A percentile compares a stretch with the other conserved stretches of the same genome.
Conservation (phyloP, 805 yeast genomes). For the Barnettozyma wickerhamii region DNA sequence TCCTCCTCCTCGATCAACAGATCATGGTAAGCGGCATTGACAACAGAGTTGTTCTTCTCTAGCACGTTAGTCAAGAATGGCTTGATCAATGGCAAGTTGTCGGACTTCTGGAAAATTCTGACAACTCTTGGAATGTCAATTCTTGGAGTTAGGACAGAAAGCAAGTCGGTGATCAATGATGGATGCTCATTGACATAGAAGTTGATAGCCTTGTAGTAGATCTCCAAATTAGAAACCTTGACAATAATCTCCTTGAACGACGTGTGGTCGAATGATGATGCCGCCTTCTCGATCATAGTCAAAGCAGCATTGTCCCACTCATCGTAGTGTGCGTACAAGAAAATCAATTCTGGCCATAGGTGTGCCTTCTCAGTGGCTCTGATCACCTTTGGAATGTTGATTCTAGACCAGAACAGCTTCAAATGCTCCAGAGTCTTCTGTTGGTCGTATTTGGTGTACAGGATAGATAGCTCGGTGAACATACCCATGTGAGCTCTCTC, state of each 20-base stretch:
- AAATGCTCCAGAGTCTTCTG: slow-evolving; percentile 92
- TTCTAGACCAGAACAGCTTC: slow-evolving; percentile 96
- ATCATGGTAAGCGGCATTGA: slow-evolving; percentile 94
- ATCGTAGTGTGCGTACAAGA: slow-evolving; percentile 96
- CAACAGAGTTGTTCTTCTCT: slow-evolving; percentile 84
- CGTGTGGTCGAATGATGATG: slow-evolving; percentile 87
- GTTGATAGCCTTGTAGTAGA: slow-evolving; percentile 94
- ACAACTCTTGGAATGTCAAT: slow-evolving; percentile 94
- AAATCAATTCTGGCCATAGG: slow-evolving; percentile 92
- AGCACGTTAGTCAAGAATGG: slow-evolving; percentile 91
- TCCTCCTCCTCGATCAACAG: slow-evolving; percentile 95
- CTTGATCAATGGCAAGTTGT: slow-evolving; percentile 92
- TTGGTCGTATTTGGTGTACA: slow-evolving; percentile 88
- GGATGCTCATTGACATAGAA: slow-evolving; percentile 94
- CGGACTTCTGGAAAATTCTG: slow-evolving; percentile 89
- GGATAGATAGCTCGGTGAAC: slow-evolving; percentile 93
- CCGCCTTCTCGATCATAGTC: slow-evolving; percentile 92
- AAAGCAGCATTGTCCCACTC: slow-evolving; percentile 99
- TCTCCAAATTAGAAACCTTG: slow-evolving; percentile 93
- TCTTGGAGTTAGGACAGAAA: slow-evolving; percentile 80
- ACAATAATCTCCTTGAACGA: slow-evolving; percentile 93
- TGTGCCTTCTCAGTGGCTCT: slow-evolving; percentile 92
- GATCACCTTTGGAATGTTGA: slow-evolving; percentile 95
- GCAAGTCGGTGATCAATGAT: slow-evolving; percentile 78
- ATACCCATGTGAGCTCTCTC: slow-evolving; percentile 99